Conservation (phyloP, 1,139 yeast genomes). For the Eremothecium coryli region DNA sequence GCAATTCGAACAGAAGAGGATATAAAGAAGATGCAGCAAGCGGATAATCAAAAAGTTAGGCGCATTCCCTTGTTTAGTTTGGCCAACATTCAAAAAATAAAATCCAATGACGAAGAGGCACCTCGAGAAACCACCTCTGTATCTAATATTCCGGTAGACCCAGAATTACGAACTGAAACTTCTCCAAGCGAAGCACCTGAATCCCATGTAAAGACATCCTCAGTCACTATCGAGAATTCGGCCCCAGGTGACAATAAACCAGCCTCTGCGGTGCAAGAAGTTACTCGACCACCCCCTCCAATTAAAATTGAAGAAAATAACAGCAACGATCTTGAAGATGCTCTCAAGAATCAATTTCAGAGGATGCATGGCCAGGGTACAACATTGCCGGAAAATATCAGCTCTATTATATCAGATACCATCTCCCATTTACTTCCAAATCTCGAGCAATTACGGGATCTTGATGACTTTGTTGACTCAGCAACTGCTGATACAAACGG, state of each 20-base stretch:
- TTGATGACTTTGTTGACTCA: neutral
- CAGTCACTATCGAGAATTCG: neutral
- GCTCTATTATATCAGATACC: conserved; percentile 27
- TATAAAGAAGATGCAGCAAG: conserved; percentile 5
- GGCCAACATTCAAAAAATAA: conserved; percentile 15
- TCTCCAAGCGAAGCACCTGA: neutral
- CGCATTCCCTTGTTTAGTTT: conserved; percentile 22
- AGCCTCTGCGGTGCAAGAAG: neutral
- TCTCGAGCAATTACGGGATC: conserved; percentile 8
- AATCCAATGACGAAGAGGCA: conserved; percentile 8
- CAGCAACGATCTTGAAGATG: neutral
- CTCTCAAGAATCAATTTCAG: neutral
- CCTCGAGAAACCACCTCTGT: neutral
- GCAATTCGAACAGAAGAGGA: conserved; percentile 14
- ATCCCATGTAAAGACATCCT: neutral
- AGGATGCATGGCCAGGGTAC: neutral
- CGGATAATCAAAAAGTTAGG: conserved; percentile 5
- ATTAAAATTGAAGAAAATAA: conserved; percentile 1
- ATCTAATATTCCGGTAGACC: neutral
- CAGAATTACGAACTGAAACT: neutral
- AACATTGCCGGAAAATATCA: conserved; percentile 24
- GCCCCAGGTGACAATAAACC: neutral
- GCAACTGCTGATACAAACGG: too few species aligned
- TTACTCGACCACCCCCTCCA: conserved; percentile 1
- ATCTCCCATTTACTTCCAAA: conserved; percentile 23